Evolutionary conservation across 2,329 filamentous ascomycete species (phyloP).

Genomic region (Rachicladosporium sp.): DNA sequence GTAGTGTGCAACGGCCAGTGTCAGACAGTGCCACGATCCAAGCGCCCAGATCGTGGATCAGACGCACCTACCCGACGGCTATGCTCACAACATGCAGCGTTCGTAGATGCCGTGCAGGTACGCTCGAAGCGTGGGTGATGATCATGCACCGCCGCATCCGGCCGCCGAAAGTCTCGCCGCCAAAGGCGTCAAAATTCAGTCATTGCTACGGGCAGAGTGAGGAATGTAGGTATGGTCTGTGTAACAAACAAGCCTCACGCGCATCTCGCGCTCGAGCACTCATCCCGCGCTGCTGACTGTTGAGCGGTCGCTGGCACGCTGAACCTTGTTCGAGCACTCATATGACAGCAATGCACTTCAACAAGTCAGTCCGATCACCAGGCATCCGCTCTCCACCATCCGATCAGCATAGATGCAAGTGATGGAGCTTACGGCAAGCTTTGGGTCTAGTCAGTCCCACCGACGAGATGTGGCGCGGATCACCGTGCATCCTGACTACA

Average conservation of each 20-base stretch:
- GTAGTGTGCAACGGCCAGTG: neutral
- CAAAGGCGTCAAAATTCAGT: too few relatives aligned
- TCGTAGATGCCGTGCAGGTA: conserved; percentile 21
- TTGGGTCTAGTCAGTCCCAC: conserved; percentile 15
- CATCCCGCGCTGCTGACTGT: too few relatives aligned
- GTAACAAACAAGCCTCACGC: conserved; percentile 3
- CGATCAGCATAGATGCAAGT: conserved; percentile 7
- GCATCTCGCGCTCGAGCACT: too few relatives aligned
- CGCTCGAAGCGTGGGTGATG: conserved; percentile 15
- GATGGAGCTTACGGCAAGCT: conserved; percentile 11
- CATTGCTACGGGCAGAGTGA: too few relatives aligned
- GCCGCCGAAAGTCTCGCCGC: too few relatives aligned
- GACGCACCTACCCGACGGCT: conserved; percentile 20
- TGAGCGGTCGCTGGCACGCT: too few relatives aligned
- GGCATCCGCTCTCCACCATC: conserved; percentile 1
- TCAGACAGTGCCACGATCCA: conserved; percentile 12
- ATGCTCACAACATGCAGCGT: conserved; percentile 19
- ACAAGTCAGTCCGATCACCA: neutral
- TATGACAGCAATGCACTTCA: too few relatives aligned
- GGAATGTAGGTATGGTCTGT: neutral
- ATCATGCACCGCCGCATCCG: conserved; percentile 6
- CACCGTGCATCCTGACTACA: conserved; percentile 16
- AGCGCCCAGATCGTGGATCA: conserved; percentile 9
- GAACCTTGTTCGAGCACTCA: too few relatives aligned
- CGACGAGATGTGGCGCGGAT: conserved; percentile 21